Conservation (phyloP, 108 stramenopile genomes). For the Cyclostephanos tholiformis region DNA sequence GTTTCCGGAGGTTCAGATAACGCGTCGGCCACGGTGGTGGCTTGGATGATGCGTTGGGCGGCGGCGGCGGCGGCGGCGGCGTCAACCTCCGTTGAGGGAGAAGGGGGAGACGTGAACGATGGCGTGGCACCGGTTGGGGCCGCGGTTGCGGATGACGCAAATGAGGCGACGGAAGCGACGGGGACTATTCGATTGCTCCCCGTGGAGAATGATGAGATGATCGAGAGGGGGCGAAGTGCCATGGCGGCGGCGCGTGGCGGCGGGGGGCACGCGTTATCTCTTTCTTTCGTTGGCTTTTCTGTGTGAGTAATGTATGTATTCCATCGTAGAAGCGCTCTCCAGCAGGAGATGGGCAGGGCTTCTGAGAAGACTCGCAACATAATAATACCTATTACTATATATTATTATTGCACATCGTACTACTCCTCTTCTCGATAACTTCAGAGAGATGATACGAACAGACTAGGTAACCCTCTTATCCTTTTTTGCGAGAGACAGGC, state of each 20-base stretch:
- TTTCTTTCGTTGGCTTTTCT: too few species aligned
- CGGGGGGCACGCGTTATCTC: too few species aligned
- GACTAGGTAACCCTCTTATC: too few species aligned
- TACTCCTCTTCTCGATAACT: too few species aligned
- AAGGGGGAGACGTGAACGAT: neutral
- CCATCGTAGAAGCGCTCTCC: too few species aligned
- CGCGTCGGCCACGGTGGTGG: neutral
- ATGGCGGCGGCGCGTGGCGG: neutral
- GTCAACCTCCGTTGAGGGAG: neutral
- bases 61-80: neutral
- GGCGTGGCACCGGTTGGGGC: neutral
- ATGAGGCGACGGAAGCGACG: neutral
- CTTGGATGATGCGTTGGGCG: neutral
- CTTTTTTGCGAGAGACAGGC: neutral
- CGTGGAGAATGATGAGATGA: neutral
- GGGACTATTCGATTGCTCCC: neutral
- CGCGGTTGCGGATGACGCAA: neutral
- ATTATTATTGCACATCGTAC: too few species aligned
- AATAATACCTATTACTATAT: too few species aligned
- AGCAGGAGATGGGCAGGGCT: too few species aligned
- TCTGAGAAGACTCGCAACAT: too few species aligned
- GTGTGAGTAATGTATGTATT: too few species aligned
- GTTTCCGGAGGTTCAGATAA: conserved; percentile 41
- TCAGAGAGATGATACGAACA: too few species aligned
- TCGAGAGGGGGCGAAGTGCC: neutral